These are phyloP conservation scores for Diaporthe ilicicola DNA, from an alignment of 2,329 filamentous ascomycete species.

Conservation along the genomic window DNA sequence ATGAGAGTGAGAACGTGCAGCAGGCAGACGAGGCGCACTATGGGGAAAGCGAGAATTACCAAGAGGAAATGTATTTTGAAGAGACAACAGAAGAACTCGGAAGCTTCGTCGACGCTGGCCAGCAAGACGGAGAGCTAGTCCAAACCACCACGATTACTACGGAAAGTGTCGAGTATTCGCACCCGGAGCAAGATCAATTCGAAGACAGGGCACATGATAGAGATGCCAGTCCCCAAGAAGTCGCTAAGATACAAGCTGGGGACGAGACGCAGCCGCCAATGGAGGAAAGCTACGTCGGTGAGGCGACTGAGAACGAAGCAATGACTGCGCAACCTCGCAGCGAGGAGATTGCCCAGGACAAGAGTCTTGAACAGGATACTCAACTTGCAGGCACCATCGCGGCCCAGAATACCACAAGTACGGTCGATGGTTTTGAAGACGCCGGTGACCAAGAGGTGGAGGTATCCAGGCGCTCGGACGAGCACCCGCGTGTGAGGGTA, in stretches of 20 bases:
- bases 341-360: background rate
- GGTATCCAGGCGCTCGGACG: constrained; percentile 27
- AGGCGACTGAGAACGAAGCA: background rate
- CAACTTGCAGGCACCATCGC: background rate
- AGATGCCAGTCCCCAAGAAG: constrained; percentile 30
- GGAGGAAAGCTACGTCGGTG: constrained; percentile 13
- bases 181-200: background rate
- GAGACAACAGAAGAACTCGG: constrained; percentile 16
- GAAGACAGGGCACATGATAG: constrained; percentile 28
- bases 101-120: constrained; percentile 35
- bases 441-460: constrained; percentile 32
- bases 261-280: background rate
- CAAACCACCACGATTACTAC: constrained; percentile 7
- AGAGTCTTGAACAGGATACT: background rate
- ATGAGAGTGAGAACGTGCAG: constrained; percentile 20
- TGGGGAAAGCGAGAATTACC: constrained; percentile 34
- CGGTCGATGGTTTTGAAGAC: background rate
- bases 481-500: constrained; percentile 41
- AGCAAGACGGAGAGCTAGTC: constrained; percentile 21
- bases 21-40: background rate
- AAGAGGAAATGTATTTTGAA: constrained; percentile 50
- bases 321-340: background rate
- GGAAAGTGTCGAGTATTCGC: constrained; percentile 6
- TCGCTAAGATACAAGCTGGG: background rate
- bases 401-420: background rate